These are phyloP conservation scores for Grosmannia huntii DNA, from an alignment of 2,329 filamentous ascomycete genomes.

Conservation along the genomic window DNA sequence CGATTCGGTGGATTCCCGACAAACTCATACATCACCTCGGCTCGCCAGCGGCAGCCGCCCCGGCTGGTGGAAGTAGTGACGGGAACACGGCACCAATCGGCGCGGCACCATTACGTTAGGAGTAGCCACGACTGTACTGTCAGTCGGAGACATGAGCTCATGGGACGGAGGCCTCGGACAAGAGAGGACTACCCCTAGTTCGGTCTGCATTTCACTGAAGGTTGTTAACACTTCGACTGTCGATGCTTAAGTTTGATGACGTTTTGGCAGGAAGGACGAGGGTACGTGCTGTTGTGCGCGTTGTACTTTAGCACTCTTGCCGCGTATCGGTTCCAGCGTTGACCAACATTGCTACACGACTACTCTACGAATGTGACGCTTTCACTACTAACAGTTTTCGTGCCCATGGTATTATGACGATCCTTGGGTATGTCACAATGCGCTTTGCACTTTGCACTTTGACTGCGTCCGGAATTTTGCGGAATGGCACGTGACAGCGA, in stretches of 20 bases:
- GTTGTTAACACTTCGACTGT: neutral
- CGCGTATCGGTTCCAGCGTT: neutral
- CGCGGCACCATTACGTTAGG: neutral
- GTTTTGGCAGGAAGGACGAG: neutral
- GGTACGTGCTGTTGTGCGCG: neutral
- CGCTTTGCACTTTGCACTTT: too few species aligned
- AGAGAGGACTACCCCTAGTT: neutral
- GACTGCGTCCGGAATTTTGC: neutral
- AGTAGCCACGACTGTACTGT: neutral
- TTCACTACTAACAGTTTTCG: neutral
- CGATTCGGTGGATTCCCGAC: slow-evolving; percentile 42
- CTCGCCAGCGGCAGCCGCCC: slow-evolving; percentile 36
- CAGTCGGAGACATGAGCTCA: neutral
- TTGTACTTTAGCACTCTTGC: neutral
- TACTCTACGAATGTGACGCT: neutral
- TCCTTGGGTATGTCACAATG: too few species aligned
- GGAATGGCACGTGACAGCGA: neutral
- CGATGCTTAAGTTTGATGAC: neutral
- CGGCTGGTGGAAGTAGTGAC: slow-evolving; percentile 29
- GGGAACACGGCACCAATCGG: slow-evolving; percentile 1
- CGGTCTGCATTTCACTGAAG: neutral
- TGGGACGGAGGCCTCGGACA: neutral
- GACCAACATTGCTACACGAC: neutral
- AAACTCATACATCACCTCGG: slow-evolving; percentile 21
- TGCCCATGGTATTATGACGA: neutral